These are phyloP conservation scores for Gremmenia infestans DNA, from an alignment of 2,329 filamentous ascomycete species.

Conservation along the genomic window DNA sequence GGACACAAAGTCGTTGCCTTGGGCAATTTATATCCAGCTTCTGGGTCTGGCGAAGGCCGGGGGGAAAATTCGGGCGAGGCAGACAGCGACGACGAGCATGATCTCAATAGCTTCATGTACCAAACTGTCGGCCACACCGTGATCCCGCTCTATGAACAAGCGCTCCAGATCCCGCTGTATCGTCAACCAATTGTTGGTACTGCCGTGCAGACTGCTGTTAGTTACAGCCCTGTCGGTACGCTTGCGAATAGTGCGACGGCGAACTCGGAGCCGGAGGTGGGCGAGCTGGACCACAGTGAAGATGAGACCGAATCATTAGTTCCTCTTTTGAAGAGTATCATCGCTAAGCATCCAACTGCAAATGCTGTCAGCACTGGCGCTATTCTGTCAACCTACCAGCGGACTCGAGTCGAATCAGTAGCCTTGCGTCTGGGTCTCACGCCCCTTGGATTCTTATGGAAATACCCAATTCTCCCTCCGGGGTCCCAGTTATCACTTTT, in stretches of 20 bases:
- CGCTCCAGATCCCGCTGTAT: conserved; percentile 78
- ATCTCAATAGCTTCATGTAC: conserved; percentile 99
- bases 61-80: conserved; percentile 9
- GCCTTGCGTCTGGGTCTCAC: conserved; percentile 76
- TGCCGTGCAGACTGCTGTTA: conserved; percentile 64
- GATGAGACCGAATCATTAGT: conserved; percentile 91
- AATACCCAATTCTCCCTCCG: conserved; percentile 70
- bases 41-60: conserved; percentile 7
- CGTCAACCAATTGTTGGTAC: conserved; percentile 69
- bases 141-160: conserved; percentile 76
- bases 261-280: not conserved
- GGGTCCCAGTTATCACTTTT: conserved; percentile 52
- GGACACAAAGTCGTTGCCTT: conserved; percentile 82
- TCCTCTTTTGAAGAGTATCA: conserved; percentile 64
- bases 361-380: conserved; percentile 88
- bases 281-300: conserved; percentile 10
- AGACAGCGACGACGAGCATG: conserved; percentile 43
- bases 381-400: conserved; percentile 91
- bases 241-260: not conserved
- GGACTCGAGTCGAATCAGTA: conserved; percentile 90
- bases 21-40: conserved; percentile 74
- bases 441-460: conserved; percentile 87
- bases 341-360: conserved; percentile 66
- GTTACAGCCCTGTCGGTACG: conserved; percentile 48
- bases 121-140: conserved; percentile 90